These are phyloP conservation scores for Dictyostelium capitatum DNA, from an alignment of 78 protist genomes.

Conservation along the genomic window DNA sequence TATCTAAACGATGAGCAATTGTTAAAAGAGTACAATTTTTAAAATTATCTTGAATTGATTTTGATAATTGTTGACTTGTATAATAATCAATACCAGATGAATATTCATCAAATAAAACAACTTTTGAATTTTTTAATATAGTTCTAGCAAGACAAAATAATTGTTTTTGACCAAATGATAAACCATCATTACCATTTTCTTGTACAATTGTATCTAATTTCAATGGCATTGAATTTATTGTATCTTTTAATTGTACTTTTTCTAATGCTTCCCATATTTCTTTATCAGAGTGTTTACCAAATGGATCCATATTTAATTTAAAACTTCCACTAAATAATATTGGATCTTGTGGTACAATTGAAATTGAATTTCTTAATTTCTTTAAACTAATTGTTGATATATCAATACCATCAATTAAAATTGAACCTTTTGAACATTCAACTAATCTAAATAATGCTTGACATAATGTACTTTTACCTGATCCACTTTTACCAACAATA, in stretches of 20 bases:
- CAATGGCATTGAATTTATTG: slow-evolving; percentile 25
- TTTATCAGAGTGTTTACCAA: slow-evolving; percentile 8
- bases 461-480: slow-evolving; percentile 88
- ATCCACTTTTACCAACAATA: slow-evolving; percentile 93
- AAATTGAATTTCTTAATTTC: slow-evolving; percentile 74
- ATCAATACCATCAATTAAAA: slow-evolving; percentile 83
- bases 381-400: slow-evolving; percentile 49
- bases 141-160: slow-evolving; percentile 97
- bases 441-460: slow-evolving; percentile 84
- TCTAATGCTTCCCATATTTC: slow-evolving; percentile 85
- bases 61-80: slow-evolving; percentile 83
- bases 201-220: slow-evolving; percentile 28
- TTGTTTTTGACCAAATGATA: slow-evolving; percentile 95
- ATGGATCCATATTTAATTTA: slow-evolving; percentile 80
- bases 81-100: slow-evolving; percentile 93
- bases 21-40: slow-evolving; percentile 90
- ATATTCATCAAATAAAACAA: slow-evolving; percentile 96
- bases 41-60: slow-evolving; percentile 68
- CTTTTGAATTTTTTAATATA: slow-evolving; percentile 83
- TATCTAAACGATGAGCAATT: slow-evolving; percentile 96
- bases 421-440: slow-evolving; percentile 45
- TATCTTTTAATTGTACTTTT: slow-evolving; percentile 35
- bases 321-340: slow-evolving; percentile 87
- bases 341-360: slow-evolving; percentile 96
- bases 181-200: slow-evolving; percentile 85